Percentiles rank a stretch among this genome's conserved stretches.
These are phyloP conservation scores for Lactarius pseudohatsudake DNA, from an alignment of 768 basidiomycete genomes.

Conservation along the genomic window DNA sequence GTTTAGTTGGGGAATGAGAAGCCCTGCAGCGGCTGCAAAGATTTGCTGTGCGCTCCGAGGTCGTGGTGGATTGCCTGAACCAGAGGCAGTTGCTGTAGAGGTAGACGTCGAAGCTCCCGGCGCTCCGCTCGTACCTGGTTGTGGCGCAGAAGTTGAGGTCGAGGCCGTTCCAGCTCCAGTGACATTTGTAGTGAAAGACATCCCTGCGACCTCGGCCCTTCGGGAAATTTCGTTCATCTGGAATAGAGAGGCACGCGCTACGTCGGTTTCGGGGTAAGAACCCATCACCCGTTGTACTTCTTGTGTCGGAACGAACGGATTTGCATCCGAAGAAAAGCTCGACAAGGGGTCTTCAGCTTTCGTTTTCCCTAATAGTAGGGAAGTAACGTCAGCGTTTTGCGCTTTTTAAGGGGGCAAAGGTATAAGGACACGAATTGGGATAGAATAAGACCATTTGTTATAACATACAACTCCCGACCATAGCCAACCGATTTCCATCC, in stretches of 20 bases:
- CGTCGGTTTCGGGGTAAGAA: constrained; percentile 51
- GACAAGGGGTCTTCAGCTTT: constrained; percentile 35
- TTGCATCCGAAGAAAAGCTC: constrained; percentile 35
- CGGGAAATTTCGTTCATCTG: constrained; percentile 80
- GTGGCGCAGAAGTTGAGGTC: constrained; percentile 29
- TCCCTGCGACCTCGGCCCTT: constrained; percentile 50
- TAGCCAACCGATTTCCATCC: constrained; percentile 15
- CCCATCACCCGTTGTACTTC: constrained; percentile 55
- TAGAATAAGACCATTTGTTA: constrained; percentile 34
- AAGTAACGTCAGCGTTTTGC: constrained; percentile 25
- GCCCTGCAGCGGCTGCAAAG: constrained; percentile 35
- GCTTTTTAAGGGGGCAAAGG: constrained; percentile 32
- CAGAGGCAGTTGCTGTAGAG: constrained; percentile 5
- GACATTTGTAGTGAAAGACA: constrained; percentile 35
- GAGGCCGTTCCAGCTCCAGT: constrained; percentile 19
- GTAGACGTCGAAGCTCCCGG: constrained; percentile 23
- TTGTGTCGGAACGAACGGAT: constrained; percentile 57
- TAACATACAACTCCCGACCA: constrained; percentile 15
- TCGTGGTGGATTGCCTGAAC: constrained; percentile 26
- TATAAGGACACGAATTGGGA: constrained; percentile 35
- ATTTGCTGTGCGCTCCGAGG: constrained; percentile 35
- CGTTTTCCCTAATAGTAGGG: constrained; percentile 35
- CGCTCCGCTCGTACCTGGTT: constrained; percentile 20
- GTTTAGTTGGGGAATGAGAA: constrained; percentile 33
- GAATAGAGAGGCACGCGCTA: constrained; percentile 66